Conservation (phyloP, 164 flowering plant genomes). For the Dillenia suffruticosa region DNA sequence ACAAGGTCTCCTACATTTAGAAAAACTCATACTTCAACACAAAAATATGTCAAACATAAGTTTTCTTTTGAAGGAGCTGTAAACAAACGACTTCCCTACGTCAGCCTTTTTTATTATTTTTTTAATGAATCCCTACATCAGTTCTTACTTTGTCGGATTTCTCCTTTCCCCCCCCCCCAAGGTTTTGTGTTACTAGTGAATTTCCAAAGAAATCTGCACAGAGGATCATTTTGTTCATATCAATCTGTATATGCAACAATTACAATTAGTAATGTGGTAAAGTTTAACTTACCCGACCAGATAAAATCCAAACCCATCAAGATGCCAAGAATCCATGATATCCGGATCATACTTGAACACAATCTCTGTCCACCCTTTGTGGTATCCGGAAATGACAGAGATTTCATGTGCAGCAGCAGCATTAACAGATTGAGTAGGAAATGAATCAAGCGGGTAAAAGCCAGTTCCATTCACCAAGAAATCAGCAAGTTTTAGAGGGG, state of each 20-base stretch:
- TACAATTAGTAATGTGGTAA: background rate
- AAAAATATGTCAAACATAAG: too few relatives aligned
- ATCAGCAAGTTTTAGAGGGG: constrained; percentile 72
- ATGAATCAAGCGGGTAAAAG: constrained; percentile 44
- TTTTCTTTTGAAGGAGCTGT: too few relatives aligned
- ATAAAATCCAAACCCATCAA: constrained; percentile 67
- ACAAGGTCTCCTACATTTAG: too few relatives aligned
- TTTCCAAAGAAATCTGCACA: too few relatives aligned
- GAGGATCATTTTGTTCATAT: too few relatives aligned
- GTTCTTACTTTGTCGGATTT: too few relatives aligned
- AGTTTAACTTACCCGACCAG: constrained; percentile 56
- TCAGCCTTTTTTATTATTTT: too few relatives aligned
- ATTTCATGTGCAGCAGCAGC: constrained; percentile 22
- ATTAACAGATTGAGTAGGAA: constrained; percentile 28
- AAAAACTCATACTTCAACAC: too few relatives aligned
- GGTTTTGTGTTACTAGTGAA: too few relatives aligned
- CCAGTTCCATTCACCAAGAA: constrained; percentile 33
- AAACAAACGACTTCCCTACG: too few relatives aligned
- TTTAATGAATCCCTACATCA: too few relatives aligned
- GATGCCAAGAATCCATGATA: constrained; percentile 62
- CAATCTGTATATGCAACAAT: background rate
- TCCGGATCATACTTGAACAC: constrained; percentile 38
- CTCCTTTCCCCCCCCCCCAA: too few relatives aligned
- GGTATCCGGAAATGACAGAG: constrained; percentile 41
- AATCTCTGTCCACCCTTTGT: constrained; percentile 63